These are phyloP conservation scores for Trichosporon sp. DNA, from an alignment of 1,284 basidiomycete species.

Conservation along the genomic window DNA sequence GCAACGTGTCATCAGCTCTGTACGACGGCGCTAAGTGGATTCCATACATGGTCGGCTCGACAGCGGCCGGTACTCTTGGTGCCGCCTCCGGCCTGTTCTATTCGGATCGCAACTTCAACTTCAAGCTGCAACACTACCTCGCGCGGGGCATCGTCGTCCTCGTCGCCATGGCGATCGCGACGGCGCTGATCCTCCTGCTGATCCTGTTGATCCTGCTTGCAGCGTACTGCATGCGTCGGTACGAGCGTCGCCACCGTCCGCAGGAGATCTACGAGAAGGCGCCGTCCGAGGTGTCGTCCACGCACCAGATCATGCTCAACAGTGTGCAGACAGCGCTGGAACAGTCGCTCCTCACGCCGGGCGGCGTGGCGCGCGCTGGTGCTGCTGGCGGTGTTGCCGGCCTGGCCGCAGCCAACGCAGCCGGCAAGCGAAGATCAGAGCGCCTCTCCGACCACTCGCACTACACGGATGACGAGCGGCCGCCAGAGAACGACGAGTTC, in stretches of 20 bases:
- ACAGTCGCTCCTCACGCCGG: slow-evolving; percentile 34
- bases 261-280: slow-evolving; percentile 58
- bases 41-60: slow-evolving; percentile 73
- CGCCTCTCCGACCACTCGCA: not conserved
- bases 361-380: slow-evolving; percentile 14
- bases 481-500: slow-evolving; percentile 37
- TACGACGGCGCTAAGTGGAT: slow-evolving; percentile 79
- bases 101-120: slow-evolving; percentile 69
- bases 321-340: slow-evolving; percentile 74
- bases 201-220: slow-evolving; percentile 85
- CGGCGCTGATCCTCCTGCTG: slow-evolving; percentile 87
- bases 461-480: slow-evolving; percentile 20
- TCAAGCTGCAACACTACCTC: slow-evolving; percentile 66
- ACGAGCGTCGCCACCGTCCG: slow-evolving; percentile 48
- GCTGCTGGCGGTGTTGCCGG: slow-evolving; percentile 38
- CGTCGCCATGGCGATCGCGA: slow-evolving; percentile 93
- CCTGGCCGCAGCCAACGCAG: not conserved
- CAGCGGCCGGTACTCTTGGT: slow-evolving; percentile 64
- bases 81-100: slow-evolving; percentile 73
- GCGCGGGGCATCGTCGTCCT: slow-evolving; percentile 90
- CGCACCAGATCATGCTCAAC: slow-evolving; percentile 71
- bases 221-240: slow-evolving; percentile 53
- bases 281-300: slow-evolving; percentile 54
- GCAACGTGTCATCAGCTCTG: slow-evolving; percentile 74
- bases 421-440: slow-evolving; percentile 4